phyloP scores from a whole-genome alignment of 2,329 filamentous ascomycete genomes.

The Colletotrichum sansevieriae region DNA sequence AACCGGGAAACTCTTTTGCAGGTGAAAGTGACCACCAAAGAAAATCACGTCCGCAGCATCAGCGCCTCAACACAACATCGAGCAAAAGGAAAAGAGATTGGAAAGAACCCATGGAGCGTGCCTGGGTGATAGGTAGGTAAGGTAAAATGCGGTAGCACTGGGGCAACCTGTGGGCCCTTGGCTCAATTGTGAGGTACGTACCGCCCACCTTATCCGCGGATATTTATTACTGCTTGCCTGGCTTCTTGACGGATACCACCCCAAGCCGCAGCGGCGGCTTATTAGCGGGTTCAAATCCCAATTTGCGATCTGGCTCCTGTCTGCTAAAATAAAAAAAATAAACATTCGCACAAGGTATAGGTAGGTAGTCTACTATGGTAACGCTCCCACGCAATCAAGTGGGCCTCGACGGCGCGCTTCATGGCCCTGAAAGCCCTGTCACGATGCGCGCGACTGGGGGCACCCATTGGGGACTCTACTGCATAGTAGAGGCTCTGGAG shows the following conservation, averaged over 20 bases:
- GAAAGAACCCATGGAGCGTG: slow-evolving; percentile 32
- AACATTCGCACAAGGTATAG: too few species aligned
- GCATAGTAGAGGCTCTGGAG: slow-evolving; percentile 1
- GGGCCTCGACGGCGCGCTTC: slow-evolving; percentile 11
- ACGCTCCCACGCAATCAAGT: neutral
- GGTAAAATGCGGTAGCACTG: slow-evolving; percentile 31
- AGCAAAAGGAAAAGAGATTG: slow-evolving; percentile 14
- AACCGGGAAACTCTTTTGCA: slow-evolving; percentile 30
- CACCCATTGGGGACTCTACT: neutral
- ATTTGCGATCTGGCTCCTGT: slow-evolving; percentile 13
- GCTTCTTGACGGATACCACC: too few species aligned
- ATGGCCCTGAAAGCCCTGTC: slow-evolving; percentile 5
- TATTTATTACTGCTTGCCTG: neutral
- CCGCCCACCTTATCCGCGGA: slow-evolving; percentile 2
- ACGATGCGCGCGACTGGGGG: slow-evolving; percentile 15
- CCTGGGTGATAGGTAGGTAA: slow-evolving; percentile 17
- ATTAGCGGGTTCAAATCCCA: slow-evolving; percentile 26
- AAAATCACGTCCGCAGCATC: neutral
- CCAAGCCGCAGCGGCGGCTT: neutral
- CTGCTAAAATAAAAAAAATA: neutral
- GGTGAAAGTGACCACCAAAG: slow-evolving; percentile 10
- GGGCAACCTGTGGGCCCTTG: slow-evolving; percentile 30
- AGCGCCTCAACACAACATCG: slow-evolving; percentile 8
- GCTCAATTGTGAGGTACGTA: slow-evolving; percentile 5
- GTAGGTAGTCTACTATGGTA: neutral